Evolutionary conservation across 345 rosid species (phyloP), one percentile per base, ranked within the genome.

Genomic region (Boechera stricta): DNA sequence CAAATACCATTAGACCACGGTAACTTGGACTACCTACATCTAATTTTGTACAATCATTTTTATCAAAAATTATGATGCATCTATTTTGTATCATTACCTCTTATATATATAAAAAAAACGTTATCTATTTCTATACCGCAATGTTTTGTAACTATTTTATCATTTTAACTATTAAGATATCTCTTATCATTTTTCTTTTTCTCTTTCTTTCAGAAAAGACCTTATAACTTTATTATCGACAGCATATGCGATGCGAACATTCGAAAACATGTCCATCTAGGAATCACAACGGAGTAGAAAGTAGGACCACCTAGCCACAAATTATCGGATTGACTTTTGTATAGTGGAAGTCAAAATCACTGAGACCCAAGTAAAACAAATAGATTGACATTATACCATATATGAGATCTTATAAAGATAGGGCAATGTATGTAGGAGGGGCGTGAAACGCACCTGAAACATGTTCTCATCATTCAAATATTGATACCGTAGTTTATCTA

Each of bases 321-420:
- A 11, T 64, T 10, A 3, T 42, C 18, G 7, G 36, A 73, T 32
- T 54, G 64, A 41, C 45, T 39, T 63, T 12, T 41, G 29, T 16
- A 29, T 36, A 63, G 78, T 33, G 41, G 56, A 65, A 65, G 64
- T 74, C 65, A 74, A 55, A 74, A 55, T 31, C 56, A 54, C 36
- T 54, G 26, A 26, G 64, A 73, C 44, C 55, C 21, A 63, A 7
- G 24, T 28, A 64, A 73, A 42, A 5, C 10, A 11, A 28, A 12
- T 18, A 42, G 44, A 32, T 67, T n/a, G 72, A 36, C 65, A 36
- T 57, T 21, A 21, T 21, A 21, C 24, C 1, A 21, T 21, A 10
- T 35, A 44, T 18, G n/a, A 47, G 12, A 12, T 6, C 16, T 41
- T 18, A 49, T 11, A 7, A 64, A 5, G 38, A 65, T 31, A 39